phyloP scores from a whole-genome alignment of 1,139 yeast genomes.

The Arxiozyma slooffiae region DNA sequence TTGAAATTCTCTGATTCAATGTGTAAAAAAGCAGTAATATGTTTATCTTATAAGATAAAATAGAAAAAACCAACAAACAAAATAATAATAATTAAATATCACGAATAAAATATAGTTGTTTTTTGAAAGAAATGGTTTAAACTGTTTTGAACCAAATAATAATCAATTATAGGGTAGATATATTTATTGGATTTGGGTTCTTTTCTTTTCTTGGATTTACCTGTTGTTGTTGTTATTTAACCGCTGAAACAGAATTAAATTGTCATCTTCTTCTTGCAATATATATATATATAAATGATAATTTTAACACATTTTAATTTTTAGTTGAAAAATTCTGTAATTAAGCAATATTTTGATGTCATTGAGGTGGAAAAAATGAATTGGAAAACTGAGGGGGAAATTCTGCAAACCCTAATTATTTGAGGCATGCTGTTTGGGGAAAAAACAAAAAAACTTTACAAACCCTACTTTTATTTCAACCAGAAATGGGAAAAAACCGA shows the following conservation, averaged over 20 bases:
- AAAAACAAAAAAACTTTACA: not conserved
- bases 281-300: too few species aligned
- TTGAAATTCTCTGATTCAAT: not conserved
- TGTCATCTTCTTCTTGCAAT: too few species aligned
- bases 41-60: too few species aligned
- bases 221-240: constrained; percentile 8
- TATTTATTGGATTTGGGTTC: too few species aligned
- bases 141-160: not conserved
- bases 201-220: not conserved
- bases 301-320: too few species aligned
- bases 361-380: not conserved
- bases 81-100: too few species aligned
- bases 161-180: too few species aligned
- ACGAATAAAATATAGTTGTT: too few species aligned
- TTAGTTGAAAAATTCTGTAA: not conserved
- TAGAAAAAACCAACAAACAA: too few species aligned
- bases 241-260: not conserved
- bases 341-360: not conserved
- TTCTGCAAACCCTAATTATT: not conserved
- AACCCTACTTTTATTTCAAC: too few species aligned
- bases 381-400: not conserved
- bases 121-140: too few species aligned
- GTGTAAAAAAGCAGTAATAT: not conserved
- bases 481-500: not conserved
- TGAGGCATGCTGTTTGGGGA: not conserved